phyloP scores from a whole-genome alignment of 2,329 filamentous ascomycete genomes.

The Sordariomycetes sp. region DNA sequence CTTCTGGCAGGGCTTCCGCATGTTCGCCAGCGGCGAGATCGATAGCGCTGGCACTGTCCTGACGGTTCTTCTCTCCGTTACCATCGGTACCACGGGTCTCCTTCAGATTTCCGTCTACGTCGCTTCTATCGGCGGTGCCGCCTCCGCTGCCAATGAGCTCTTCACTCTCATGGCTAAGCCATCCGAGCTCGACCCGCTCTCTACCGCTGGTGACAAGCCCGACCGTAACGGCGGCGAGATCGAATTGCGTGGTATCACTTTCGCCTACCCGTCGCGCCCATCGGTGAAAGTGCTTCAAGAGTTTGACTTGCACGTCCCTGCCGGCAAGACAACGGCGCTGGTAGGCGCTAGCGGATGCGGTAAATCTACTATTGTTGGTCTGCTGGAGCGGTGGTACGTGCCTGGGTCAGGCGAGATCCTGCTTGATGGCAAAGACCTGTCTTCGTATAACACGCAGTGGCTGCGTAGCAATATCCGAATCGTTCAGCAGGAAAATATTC shows the following conservation, averaged over 20 bases:
- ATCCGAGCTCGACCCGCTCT: background rate
- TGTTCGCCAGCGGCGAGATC: constrained; percentile 49
- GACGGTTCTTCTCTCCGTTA: constrained; percentile 1
- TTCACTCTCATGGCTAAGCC: background rate
- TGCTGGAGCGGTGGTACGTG: constrained; percentile 8
- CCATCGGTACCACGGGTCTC: constrained; percentile 56
- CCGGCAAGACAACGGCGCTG: constrained; percentile 88
- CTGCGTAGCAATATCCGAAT: constrained; percentile 85
- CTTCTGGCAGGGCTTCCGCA: constrained; percentile 81
- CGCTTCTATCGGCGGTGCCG: background rate
- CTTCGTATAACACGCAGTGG: constrained; percentile 78
- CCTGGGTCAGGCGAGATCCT: constrained; percentile 15
- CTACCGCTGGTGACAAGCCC: background rate
- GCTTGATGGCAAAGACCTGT: constrained; percentile 35
- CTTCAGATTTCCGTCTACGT: background rate
- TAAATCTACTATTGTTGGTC: constrained; percentile 50
- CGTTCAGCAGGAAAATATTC: constrained; percentile 84
- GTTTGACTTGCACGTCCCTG: constrained; percentile 70
- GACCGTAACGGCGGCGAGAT: background rate
- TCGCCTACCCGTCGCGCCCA: constrained; percentile 89
- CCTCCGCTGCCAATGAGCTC: background rate
- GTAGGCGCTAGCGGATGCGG: constrained; percentile 92
- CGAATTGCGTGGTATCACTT: constrained; percentile 50
- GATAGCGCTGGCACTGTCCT: constrained; percentile 52
- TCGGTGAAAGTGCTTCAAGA: constrained; percentile 84